phyloP scores from a whole-genome alignment of 306 rosid species.

The Hippophae rhamnoides region DNA sequence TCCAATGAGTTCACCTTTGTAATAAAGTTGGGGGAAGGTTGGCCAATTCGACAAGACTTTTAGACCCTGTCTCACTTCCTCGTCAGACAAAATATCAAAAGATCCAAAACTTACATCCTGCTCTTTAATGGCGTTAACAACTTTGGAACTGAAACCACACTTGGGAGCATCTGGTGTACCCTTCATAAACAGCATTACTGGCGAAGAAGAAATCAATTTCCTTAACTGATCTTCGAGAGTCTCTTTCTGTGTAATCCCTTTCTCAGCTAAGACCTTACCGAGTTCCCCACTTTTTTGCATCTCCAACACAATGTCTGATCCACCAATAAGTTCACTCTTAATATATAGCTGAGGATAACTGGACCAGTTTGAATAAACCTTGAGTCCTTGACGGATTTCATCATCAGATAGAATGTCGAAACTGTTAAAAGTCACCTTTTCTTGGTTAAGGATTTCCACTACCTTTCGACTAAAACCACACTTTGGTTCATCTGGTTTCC shows the following conservation, averaged over 20 bases:
- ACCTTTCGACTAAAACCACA: constrained; percentile 94
- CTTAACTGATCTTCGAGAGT: constrained; percentile 58
- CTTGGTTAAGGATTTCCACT: constrained; percentile 79
- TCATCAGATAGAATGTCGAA: constrained; percentile 82
- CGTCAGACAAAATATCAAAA: constrained; percentile 68
- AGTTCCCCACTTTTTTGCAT: constrained; percentile 96
- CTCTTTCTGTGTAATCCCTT: constrained; percentile 44
- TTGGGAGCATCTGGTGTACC: constrained; percentile 81
- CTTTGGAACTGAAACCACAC: constrained; percentile 91
- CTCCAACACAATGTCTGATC: constrained; percentile 87
- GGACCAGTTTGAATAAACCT: constrained; percentile 91
- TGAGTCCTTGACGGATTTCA: constrained; percentile 82
- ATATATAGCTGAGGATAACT: constrained; percentile 86
- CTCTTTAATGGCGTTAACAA: constrained; percentile 53
- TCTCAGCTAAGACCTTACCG: constrained; percentile 45
- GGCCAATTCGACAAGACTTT: constrained; percentile 90
- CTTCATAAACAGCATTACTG: constrained; percentile 90
- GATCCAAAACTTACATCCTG: constrained; percentile 66
- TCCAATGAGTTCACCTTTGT: constrained; percentile 80
- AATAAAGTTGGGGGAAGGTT: constrained; percentile 85
- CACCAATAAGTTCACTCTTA: constrained; percentile 72
- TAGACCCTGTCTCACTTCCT: constrained; percentile 83
- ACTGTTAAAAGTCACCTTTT: constrained; percentile 59
- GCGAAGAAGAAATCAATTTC: constrained; percentile 53
- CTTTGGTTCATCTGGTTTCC: constrained; percentile 77